These are phyloP conservation scores for Adiantum capillusveneris DNA, from an alignment of 75 land plant genomes.

Conservation along the genomic window DNA sequence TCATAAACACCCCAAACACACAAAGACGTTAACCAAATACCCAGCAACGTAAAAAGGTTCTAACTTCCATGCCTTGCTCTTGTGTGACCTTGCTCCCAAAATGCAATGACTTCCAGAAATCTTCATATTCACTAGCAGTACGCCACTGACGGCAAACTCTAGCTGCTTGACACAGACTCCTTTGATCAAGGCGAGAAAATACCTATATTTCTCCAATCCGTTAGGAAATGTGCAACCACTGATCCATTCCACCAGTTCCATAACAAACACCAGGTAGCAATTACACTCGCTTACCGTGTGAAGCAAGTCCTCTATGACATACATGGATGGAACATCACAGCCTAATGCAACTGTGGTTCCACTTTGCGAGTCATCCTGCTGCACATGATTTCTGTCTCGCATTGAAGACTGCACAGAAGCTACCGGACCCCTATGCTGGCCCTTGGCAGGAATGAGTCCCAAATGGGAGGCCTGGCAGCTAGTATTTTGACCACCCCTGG, in stretches of 20 bases:
- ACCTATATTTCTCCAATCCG: conserved; percentile 33
- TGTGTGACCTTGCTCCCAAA: conserved; percentile 57
- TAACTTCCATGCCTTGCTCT: conserved; percentile 45
- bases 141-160: conserved; percentile 86
- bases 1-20: no score
- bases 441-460: background rate
- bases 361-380: background rate
- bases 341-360: conserved; percentile 8
- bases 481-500: background rate
- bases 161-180: conserved; percentile 69
- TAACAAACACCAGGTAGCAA: background rate
- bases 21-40: no score
- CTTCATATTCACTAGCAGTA: conserved; percentile 84
- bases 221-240: background rate
- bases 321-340: conserved; percentile 35
- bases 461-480: background rate
- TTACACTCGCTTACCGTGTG: conserved; percentile 54
- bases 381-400: background rate
- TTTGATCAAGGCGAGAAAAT: conserved; percentile 75
- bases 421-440: background rate
- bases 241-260: background rate
- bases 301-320: conserved; percentile 85
- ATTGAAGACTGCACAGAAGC: background rate
- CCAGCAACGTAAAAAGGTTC: background rate
- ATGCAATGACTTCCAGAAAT: conserved; percentile 87